Base-by-base conservation (phyloP, 106 monocot genomes). In the Acorus calamus region DNA sequence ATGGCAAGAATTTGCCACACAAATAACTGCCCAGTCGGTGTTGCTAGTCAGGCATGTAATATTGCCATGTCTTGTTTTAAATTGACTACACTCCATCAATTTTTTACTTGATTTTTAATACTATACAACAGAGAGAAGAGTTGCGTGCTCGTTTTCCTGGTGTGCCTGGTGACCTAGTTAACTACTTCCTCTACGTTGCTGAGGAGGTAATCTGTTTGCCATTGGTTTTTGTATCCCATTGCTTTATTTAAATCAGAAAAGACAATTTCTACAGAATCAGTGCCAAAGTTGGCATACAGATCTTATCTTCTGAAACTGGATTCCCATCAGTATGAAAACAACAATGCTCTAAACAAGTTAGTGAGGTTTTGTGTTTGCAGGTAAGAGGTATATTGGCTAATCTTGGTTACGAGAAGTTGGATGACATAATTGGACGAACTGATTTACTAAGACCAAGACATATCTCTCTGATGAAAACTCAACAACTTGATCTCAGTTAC, bases 1-100 rank as follows among this genome's bases (percentile, higher is more conserved):
- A 98, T 98, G 96, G 96, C 96, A 53, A 87, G 91, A 47, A 92
- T 92, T 54, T 98, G 96, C 75, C 96, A 98, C 74, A 98, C 96
- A 68, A 98, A 98, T 71, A 98, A 98, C 55, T 98, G 96, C 69
- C 96, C 96, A 55, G 96, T 98, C 60, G 91, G 96, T 62, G 96
- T 92, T 62, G 96, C 91, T 60, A 98, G 96, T 69, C 96, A 92
- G 96, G 96, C 91, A 66, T 42, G 41, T 53, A 59, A 42, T 7
- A 53, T 54, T 66, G 65, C 7, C 12, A 43, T 8, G 55, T 47
- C 7, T 50, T 46, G 41, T 64, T 11, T 64, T 6, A 3, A 11
- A 11, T 49, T 54, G 44, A 63, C 48, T 47, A 51, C 52, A 42
- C 53, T n/a, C 3, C 73, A 11, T 48, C 7, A 66, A 42, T 14